Base-by-base conservation (phyloP, 2,329 filamentous ascomycete species). In the Alternaria panax region DNA sequence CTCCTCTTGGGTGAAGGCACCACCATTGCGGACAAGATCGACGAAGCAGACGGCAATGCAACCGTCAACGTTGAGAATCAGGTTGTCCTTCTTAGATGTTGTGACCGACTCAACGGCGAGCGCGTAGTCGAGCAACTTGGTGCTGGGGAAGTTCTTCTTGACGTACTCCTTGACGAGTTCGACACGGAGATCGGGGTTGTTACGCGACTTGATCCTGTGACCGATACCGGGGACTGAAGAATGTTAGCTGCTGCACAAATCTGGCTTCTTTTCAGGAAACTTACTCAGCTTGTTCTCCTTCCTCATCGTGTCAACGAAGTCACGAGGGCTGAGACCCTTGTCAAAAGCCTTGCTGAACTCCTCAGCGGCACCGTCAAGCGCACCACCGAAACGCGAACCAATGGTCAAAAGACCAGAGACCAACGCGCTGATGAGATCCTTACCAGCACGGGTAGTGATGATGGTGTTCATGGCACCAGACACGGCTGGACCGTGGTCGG, bases 391-490 rank as follows among this genome's bases (percentile, higher is more conserved):
- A 66, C 95, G 91, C 60, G 94, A 97, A 77, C 95, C 95, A 75
- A 99, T 99, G 74, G 95, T 99, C 78, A 99, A 85, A 54, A 99
- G 91, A 92, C 95, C 95, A 74, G 92, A 92, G 58, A 99, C 95
- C 65, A 99, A 87, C 47, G 95, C 91, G 75, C 90, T 93, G 85
- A 99, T 98, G 71, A 99, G 85, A 80, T 99, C 95, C 87, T 99
- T 99, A 81, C 95, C 95, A 66, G 95, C 95, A 91, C 95, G 92
- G 61, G 95, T 99, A 65, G 95, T 99, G 80, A 99, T 98, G 81
- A 99, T 99, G 80, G 95, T 99, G 90, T 99, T 99, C 95, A 99
- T 99, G 81, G 95, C 95, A 87, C 95, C 95, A 73, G 95, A 99
- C 73, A 99, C 95, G 74, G 95, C 95, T 54, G 95, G 95, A 83